A percentile compares a stretch with the other conserved stretches of the same genome.
Evolutionary conservation across 2,329 filamentous ascomycete genomes (phyloP).

Genomic region (Calonectria pauciramosa): DNA sequence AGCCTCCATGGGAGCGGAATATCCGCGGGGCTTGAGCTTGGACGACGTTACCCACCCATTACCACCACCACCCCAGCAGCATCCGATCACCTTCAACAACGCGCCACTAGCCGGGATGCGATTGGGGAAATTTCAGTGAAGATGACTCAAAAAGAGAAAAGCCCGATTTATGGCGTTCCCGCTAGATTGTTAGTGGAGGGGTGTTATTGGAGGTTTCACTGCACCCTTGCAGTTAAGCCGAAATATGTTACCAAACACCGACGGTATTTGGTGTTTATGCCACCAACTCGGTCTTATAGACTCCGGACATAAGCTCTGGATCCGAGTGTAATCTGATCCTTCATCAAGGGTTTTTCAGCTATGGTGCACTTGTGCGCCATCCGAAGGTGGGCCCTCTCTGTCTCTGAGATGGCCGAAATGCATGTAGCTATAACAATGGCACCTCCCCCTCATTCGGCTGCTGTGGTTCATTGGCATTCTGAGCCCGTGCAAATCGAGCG

Average conservation of each 20-base stretch:
- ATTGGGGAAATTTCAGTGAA: neutral
- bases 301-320: neutral
- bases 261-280: neutral
- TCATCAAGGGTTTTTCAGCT: neutral
- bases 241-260: neutral
- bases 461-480: too few relatives aligned
- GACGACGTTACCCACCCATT: constrained; percentile 13
- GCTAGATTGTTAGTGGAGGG: neutral
- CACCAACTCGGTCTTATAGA: neutral
- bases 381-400: neutral
- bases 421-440: neutral
- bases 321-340: neutral
- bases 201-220: neutral
- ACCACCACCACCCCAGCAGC: neutral
- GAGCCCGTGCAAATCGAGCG: neutral
- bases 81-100: neutral
- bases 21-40: constrained; percentile 33
- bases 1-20: constrained; percentile 40
- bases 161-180: neutral
- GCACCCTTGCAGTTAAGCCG: neutral
- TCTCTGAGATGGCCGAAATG: neutral
- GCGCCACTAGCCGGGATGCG: neutral
- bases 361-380: neutral
- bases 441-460: neutral
- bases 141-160: neutral